phyloP scores from a whole-genome alignment of 441 rosid genomes.

The Populus hybrid region DNA sequence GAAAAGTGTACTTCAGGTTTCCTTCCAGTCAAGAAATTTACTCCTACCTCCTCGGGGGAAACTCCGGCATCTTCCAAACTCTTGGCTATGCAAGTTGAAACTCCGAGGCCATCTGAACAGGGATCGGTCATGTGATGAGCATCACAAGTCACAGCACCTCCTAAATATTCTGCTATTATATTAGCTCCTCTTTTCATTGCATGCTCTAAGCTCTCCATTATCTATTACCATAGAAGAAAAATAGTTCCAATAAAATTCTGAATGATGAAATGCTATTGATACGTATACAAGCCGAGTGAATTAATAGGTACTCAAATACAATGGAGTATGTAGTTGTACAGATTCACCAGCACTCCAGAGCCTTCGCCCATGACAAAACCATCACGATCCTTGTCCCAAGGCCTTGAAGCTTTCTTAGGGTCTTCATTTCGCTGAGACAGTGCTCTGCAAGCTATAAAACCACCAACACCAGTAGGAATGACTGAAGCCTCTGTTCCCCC shows the following conservation, averaged over 20 bases:
- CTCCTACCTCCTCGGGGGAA: constrained; percentile 58
- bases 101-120: constrained; percentile 59
- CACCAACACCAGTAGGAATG: constrained; percentile 47
- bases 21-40: not conserved
- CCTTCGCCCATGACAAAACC: constrained; percentile 82
- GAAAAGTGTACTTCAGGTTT: not conserved
- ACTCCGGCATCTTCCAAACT: constrained; percentile 60
- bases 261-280: not conserved
- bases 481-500: constrained; percentile 68
- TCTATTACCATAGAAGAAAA: constrained; percentile 21
- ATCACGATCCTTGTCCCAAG: constrained; percentile 68
- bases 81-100: constrained; percentile 58
- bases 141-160: constrained; percentile 61
- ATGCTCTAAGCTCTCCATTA: constrained; percentile 77
- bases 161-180: constrained; percentile 59
- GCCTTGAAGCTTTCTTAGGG: constrained; percentile 58
- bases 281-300: not conserved
- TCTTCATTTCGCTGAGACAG: constrained; percentile 59
- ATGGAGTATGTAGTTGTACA: not conserved
- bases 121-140: constrained; percentile 83
- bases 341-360: constrained; percentile 54
- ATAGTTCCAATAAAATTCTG: not conserved
- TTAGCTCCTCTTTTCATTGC: constrained; percentile 69
- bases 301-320: not conserved
- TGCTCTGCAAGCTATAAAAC: constrained; percentile 62